Evolutionary conservation across 129 eudicot genomes (phyloP).

Genomic region (Helichrysum umbraculigerum): DNA sequence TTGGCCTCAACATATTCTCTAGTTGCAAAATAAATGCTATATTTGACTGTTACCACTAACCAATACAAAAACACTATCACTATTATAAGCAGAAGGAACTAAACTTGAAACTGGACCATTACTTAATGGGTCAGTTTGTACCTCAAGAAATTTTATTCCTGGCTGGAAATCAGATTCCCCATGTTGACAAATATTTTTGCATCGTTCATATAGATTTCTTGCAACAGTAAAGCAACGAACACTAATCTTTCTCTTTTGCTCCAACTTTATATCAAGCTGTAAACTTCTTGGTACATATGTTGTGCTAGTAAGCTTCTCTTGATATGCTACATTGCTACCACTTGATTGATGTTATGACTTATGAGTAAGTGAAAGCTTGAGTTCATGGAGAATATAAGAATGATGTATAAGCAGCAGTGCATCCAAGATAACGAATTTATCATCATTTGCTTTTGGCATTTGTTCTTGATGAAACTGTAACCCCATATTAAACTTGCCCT

Average conservation of each 20-base stretch:
- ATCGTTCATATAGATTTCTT: conserved; percentile 52
- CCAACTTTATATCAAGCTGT: not conserved
- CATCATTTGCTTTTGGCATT: conserved; percentile 57
- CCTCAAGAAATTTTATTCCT: conserved; percentile 78
- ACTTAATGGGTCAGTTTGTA: conserved; percentile 5
- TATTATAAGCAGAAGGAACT: not conserved
- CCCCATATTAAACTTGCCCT: conserved; percentile 97
- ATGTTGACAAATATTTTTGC: conserved; percentile 35
- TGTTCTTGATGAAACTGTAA: conserved; percentile 95
- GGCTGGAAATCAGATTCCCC: conserved; percentile 59
- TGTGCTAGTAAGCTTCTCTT: conserved; percentile 52
- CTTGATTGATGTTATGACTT: conserved; percentile 4
- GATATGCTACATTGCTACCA: conserved; percentile 68
- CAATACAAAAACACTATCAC: not conserved
- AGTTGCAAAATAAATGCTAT: conserved; percentile 45
- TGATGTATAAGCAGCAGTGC: conserved; percentile 65
- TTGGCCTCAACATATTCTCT: too few species aligned
- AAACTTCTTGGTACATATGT: conserved; percentile 41
- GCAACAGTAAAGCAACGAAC: conserved; percentile 35
- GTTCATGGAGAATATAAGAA: not conserved
- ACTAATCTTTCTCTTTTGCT: too few species aligned
- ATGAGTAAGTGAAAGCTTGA: not conserved
- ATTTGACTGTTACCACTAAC: conserved; percentile 66
- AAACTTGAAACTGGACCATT: not conserved
- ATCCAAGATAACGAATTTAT: conserved; percentile 89